Percentiles rank a stretch among this genome's conserved stretches.
Conservation (phyloP, 169 alveolate genomes). For the Miamiensis avidus region DNA sequence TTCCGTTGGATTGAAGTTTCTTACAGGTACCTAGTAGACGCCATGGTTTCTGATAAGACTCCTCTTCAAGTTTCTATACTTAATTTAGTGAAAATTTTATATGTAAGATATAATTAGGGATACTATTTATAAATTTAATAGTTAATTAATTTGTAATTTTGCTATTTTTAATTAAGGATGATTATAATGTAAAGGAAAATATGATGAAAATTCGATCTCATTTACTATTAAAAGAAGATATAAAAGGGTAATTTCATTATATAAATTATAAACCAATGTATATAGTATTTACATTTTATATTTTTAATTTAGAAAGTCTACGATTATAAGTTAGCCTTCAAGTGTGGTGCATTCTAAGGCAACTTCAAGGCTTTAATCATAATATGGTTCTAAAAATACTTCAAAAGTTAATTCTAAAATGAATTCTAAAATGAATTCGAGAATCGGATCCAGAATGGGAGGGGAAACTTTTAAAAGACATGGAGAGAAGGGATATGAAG, state of each 20-base stretch:
- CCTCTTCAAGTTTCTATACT: neutral
- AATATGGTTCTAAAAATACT: no score
- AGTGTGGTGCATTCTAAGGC: no score
- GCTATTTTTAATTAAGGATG: neutral
- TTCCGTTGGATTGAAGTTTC: slow-evolving; percentile 19
- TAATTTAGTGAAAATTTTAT: neutral
- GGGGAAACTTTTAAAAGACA: neutral
- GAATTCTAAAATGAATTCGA: neutral
- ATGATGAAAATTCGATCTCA: neutral
- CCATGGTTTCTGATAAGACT: neutral
- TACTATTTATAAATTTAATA: no score
- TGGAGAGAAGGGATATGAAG: neutral
- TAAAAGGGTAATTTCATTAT: neutral
- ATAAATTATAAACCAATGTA: no score
- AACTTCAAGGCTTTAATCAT: no score
- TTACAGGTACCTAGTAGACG: neutral
- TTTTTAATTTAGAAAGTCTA: no score
- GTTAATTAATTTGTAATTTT: no score
- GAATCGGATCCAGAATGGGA: neutral
- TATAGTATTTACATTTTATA: no score
- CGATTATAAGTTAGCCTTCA: no score
- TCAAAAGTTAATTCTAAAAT: neutral
- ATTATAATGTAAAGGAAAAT: neutral
- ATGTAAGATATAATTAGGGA: neutral
- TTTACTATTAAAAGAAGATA: neutral